These are phyloP conservation scores for Prunus kanzakura DNA, from an alignment of 306 rosid genomes.

Conservation along the genomic window DNA sequence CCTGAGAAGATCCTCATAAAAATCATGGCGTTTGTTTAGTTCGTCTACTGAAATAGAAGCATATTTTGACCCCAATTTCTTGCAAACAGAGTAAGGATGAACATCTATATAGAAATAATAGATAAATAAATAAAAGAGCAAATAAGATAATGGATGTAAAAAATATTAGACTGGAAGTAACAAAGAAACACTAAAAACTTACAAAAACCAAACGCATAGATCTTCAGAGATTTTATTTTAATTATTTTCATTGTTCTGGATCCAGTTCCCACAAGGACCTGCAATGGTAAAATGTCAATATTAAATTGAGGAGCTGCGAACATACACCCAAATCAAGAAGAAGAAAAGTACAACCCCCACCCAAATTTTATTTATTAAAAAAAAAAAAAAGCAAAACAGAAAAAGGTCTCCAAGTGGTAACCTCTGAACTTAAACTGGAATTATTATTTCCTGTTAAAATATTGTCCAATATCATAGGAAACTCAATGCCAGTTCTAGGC, in stretches of 20 bases:
- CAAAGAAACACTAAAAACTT: constrained; percentile 41
- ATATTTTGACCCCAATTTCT: constrained; percentile 88
- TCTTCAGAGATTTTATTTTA: constrained; percentile 72
- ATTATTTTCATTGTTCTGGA: constrained; percentile 76
- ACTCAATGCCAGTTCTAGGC: constrained; percentile 89
- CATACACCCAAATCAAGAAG: background rate
- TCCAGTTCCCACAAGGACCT: constrained; percentile 96
- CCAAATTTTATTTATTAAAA: too few relatives aligned
- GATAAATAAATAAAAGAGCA: background rate
- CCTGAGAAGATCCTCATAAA: constrained; percentile 95
- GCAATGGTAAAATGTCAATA: constrained; percentile 19
- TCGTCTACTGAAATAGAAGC: constrained; percentile 68
- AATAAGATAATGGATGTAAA: constrained; percentile 8
- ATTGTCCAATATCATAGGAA: constrained; percentile 64
- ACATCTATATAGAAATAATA: constrained; percentile 48
- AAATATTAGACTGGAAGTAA: constrained; percentile 11
- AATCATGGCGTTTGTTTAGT: constrained; percentile 49
- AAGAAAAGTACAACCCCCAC: background rate
- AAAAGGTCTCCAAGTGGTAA: constrained; percentile 28
- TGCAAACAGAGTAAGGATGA: constrained; percentile 74
- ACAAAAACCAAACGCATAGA: constrained; percentile 98
- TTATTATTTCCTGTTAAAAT: constrained; percentile 42
- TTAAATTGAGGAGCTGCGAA: constrained; percentile 12
- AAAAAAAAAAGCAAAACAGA: background rate
- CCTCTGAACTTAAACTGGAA: constrained; percentile 68